phyloP scores from a whole-genome alignment of 768 basidiomycete genomes.

The Tephrocybe sp. region DNA sequence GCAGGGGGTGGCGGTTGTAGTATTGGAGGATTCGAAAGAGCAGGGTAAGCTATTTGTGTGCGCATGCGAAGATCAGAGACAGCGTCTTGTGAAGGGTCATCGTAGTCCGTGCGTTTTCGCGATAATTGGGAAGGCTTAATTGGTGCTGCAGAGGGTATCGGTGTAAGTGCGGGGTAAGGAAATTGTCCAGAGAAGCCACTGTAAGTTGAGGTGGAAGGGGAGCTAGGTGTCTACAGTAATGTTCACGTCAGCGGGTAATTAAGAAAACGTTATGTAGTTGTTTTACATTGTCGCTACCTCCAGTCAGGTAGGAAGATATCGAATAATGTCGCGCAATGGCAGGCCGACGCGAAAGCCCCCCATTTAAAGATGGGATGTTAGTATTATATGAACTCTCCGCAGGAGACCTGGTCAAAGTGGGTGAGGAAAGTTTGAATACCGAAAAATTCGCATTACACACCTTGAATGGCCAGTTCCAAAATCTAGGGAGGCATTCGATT shows the following conservation, averaged over 20 bases:
- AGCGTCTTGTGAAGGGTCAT: constrained; percentile 74
- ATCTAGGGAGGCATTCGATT: constrained; percentile 34
- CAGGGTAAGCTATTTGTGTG: constrained; percentile 77
- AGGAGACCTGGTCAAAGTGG: constrained; percentile 30
- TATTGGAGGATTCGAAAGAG: constrained; percentile 56
- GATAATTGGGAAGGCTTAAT: constrained; percentile 72
- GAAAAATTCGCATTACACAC: constrained; percentile 22
- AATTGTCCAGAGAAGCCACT: constrained; percentile 26
- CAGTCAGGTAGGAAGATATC: constrained; percentile 42
- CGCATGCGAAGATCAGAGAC: constrained; percentile 45
- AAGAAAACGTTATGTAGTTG: neutral
- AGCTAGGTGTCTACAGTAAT: constrained; percentile 25
- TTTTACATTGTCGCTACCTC: constrained; percentile 49
- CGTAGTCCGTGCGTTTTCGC: constrained; percentile 73
- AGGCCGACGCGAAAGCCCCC: constrained; percentile 36
- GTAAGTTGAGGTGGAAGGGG: constrained; percentile 30
- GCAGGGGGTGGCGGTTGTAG: constrained; percentile 79
- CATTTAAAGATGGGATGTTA: constrained; percentile 21
- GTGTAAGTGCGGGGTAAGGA: constrained; percentile 51
- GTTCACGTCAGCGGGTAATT: neutral
- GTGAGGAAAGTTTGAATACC: neutral
- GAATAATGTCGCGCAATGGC: constrained; percentile 40
- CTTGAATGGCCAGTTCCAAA: constrained; percentile 39
- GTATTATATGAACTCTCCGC: constrained; percentile 37
- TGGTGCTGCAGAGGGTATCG: constrained; percentile 44